phyloP scores from a whole-genome alignment of 495 filamentous ascomycete genomes.

The Cercophora newfieldiana region DNA sequence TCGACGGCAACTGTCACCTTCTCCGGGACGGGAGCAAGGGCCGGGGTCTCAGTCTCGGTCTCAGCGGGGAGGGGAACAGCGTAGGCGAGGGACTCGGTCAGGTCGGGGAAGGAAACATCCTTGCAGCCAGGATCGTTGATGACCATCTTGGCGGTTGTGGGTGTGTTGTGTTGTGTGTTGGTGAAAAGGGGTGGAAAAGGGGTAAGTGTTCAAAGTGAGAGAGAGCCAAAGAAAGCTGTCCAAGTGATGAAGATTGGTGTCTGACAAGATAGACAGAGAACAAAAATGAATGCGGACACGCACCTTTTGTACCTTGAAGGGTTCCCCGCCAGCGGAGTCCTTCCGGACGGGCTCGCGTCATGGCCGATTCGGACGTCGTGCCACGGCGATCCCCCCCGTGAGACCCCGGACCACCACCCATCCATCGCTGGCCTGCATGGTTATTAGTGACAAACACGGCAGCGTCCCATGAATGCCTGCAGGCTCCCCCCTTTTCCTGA shows the following conservation, averaged over 20 bases:
- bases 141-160: constrained; percentile 6
- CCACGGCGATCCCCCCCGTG: constrained; percentile 1
- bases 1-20: neutral
- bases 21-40: neutral
- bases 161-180: neutral
- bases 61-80: neutral
- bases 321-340: neutral
- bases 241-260: no score
- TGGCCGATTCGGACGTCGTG: constrained; percentile 7
- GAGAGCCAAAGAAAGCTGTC: no score
- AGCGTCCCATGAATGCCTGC: neutral
- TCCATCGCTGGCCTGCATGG: neutral
- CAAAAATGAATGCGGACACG: neutral
- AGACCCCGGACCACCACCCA: neutral
- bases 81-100: neutral
- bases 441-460: constrained; percentile 3
- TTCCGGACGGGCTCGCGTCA: neutral
- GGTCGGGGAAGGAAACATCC: neutral
- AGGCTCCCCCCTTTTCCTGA: neutral
- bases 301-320: neutral
- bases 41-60: neutral
- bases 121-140: constrained; percentile 3
- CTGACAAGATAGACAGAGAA: neutral
- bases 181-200: neutral
- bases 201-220: neutral